These are phyloP conservation scores for Gossypium laxum DNA, from an alignment of 441 rosid genomes.

Conservation along the genomic window DNA sequence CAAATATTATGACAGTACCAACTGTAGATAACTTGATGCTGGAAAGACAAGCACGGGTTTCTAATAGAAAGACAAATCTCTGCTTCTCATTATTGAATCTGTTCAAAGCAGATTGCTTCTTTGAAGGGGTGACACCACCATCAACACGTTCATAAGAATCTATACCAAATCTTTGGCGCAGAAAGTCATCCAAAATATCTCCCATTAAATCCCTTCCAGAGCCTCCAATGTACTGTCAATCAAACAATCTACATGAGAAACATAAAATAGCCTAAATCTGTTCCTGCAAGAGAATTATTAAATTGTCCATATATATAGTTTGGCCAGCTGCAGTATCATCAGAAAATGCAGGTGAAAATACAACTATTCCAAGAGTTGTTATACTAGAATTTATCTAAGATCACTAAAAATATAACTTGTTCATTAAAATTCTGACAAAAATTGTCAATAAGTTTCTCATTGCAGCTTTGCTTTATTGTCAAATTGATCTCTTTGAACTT, in stretches of 20 bases:
- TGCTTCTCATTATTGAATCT: slow-evolving; percentile 60
- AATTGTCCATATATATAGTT: background rate
- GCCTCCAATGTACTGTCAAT: slow-evolving; percentile 48
- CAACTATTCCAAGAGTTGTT: background rate
- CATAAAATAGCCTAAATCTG: background rate
- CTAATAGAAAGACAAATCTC: slow-evolving; percentile 74
- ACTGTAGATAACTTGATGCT: slow-evolving; percentile 67
- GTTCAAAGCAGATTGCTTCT: slow-evolving; percentile 48
- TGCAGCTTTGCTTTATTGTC: background rate
- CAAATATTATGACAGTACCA: slow-evolving; percentile 59
- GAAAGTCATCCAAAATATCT: slow-evolving; percentile 78
- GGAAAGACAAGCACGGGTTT: slow-evolving; percentile 66
- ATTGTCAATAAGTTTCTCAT: background rate
- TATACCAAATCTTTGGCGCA: slow-evolving; percentile 66
- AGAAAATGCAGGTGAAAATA: background rate
- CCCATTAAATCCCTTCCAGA: slow-evolving; percentile 43
- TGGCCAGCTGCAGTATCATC: background rate
- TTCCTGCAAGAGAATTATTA: background rate
- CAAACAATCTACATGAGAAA: slow-evolving; percentile 9
- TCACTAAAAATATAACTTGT: background rate
- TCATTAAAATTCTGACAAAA: background rate
- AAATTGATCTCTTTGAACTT: background rate
- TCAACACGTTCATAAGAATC: slow-evolving; percentile 75
- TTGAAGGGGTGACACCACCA: slow-evolving; percentile 30
- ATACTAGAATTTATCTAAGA: background rate